Evolutionary conservation across 2,329 filamentous ascomycete genomes (phyloP), one percentile per base, ranked within the genome.

Genomic region (Periconia macrospinosa): DNA sequence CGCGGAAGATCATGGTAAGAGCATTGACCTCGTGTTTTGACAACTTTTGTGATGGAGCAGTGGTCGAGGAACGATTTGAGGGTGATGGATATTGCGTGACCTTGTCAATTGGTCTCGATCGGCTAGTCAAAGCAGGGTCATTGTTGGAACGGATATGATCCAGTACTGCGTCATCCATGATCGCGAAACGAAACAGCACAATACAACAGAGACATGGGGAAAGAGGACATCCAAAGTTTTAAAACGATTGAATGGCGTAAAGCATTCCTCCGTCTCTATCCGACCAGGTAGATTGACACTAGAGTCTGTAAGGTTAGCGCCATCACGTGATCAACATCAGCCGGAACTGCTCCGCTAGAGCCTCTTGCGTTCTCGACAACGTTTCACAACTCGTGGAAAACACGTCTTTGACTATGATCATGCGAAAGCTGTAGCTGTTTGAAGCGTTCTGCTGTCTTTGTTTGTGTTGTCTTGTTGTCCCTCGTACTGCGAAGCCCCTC

Each of bases 131-230:
- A 18, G 66, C 67, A 35, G 67, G 67, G 47, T 59, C 51, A 44
- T 70, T 64, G 47, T 71, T 55, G 30, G 65, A 62, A 2, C 52
- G 60, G 27, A 68, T 63, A 17, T 58, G 62, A 30, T 69, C 59
- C 30, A 70, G 37, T 41, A 66, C 62, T 35, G 60, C 59, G 40
- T 68, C 66, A 55, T 71, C 63, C 68, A 71, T 71, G 8, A 15
- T 54, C 30, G 47, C 43, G 27, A 37, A 40, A 40, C 17, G 41
- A 3, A 17, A 30, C 20, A 41, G 8, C 9, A 17, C 15, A 37
- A n/a, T 30, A 7, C 18, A 18, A 11, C 13, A 17, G 40, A 17
- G 40, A 23, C 43, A 18, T 30, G 6, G 15, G 8, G 42, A 13
- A 40, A 27, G 19, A 30, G 15, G 33, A 30, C 23, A 44, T 49